Evolutionary conservation across 139 green algal genomes (phyloP), one percentile per base, ranked within the genome.

Genomic region (Raphidocelis subcapitata): DNA sequence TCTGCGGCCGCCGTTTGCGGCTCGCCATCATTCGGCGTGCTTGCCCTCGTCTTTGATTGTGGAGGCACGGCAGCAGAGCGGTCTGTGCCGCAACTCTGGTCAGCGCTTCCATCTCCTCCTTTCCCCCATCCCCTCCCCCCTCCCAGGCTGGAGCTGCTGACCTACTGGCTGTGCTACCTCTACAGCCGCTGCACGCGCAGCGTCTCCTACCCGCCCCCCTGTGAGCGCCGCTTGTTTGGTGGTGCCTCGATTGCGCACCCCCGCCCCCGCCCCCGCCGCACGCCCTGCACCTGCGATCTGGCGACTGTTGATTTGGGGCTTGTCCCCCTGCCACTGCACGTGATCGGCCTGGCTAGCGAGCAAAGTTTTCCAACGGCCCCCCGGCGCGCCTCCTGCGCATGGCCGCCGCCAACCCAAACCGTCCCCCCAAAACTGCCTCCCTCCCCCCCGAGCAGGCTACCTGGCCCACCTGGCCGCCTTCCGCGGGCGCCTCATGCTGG

Each of bases 131-230:
- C 41, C 12, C 12, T 49, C 8, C 41, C 12, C 41, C 41, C 12
- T 8, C 8, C 41, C 41, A 49, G 41, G 15, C 69, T 98, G 47
- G 86, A 95, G 77, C 79, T 86, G 52, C 79, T 98, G 23, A 95
- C 91, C 15, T 94, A 96, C 84, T 91, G 88, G 85, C 72, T 97
- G 65, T 94, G 85, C 81, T 96, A 95, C 85, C 84, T 88, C 31
- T 98, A 94, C 79, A 87, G 75, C 74, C 85, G 91, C 72, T 94
- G 87, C 85, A 94, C 89, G 0, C 78, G 88, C 41, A 49, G 41
- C 41, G 46, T 65, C 31, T 29, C 28, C 23, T 26, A 47, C 59
- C 5, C 24, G 15, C 12, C 37, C 35, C 3, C 16, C 23, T 21
- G 36, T 3, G 23, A 29, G 26, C 37, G 37, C 3, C 20, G 41